Base-by-base conservation (phyloP, 1,284 basidiomycete genomes). In the Boletus sp. region DNA sequence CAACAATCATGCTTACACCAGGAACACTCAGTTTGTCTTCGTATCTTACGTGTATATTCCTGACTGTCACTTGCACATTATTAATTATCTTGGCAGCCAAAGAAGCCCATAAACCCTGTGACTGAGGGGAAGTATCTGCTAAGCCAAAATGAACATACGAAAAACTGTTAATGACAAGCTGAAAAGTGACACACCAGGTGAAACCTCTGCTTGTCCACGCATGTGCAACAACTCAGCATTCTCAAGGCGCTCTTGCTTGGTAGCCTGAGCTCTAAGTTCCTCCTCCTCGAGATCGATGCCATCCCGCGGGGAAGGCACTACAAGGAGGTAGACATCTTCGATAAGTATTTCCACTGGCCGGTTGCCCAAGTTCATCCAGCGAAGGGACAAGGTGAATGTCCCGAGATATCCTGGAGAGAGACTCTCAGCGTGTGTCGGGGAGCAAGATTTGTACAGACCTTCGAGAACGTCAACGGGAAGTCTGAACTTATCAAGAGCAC, bases 381-480 rank as follows among this genome's bases (percentile, higher is more conserved):
- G 91, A n/a, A 99, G 81, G 14, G 88, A 91, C 10, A 99, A 72
- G 0, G 91, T 92, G 52, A 99, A 86, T 56, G 84, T 92, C 34
- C 96, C 96, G 42, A 99, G 80, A 69, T 95, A 86, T 34, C 94
- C 91, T 93, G 52, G n/a, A 51, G 13, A 39, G n/a, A 32, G 14
- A 27, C 20, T 20, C 2, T 51, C 10, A 36, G 33, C 13, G 9
- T 22, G 20, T 5, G 5, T 10, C 19, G 30, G 14, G 35, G 10
- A 43, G 16, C 0, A 32, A 13, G 3, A 2, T 32, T 20, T 32
- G 8, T 25, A 19, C 41, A 9, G 65, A 87, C 91, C 96, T 75
- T 99, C 93, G 17, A 93, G 75, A 25, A 99, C 94, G 72, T 99
- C 94, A 4, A 99, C 86, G 0, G 97, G 97, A 16, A 99, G 75